These are phyloP conservation scores for Wickerhamiella sergipiensis DNA, from an alignment of 805 yeast genomes.

Conservation along the genomic window DNA sequence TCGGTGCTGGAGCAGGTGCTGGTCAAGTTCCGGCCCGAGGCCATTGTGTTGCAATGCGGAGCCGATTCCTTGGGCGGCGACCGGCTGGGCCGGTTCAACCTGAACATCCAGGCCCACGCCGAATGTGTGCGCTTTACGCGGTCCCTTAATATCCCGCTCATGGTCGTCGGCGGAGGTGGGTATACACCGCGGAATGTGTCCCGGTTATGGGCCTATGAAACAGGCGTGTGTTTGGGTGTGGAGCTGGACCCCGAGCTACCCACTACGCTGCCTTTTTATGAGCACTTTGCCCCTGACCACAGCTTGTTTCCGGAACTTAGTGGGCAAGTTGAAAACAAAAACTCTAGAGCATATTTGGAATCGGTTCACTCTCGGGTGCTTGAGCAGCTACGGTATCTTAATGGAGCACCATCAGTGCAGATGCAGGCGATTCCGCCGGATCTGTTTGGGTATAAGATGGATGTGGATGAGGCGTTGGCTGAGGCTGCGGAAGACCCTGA, in stretches of 20 bases:
- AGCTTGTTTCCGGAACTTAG: slow-evolving; percentile 75
- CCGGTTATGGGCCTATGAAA: slow-evolving; percentile 87
- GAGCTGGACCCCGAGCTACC: slow-evolving; percentile 68
- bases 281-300: slow-evolving; percentile 83
- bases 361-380: slow-evolving; percentile 58
- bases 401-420: slow-evolving; percentile 89
- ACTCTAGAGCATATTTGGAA: slow-evolving; percentile 70
- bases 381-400: slow-evolving; percentile 67
- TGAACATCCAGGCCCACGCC: slow-evolving; percentile 89
- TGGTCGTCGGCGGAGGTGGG: slow-evolving; percentile 97
- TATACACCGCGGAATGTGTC: slow-evolving; percentile 96
- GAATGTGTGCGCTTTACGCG: slow-evolving; percentile 85
- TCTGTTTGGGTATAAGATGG: slow-evolving; percentile 26
- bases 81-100: slow-evolving; percentile 87
- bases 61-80: slow-evolving; percentile 96
- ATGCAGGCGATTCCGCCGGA: slow-evolving; percentile 83
- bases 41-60: slow-evolving; percentile 95
- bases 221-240: slow-evolving; percentile 73
- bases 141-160: slow-evolving; percentile 72
- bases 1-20: slow-evolving; percentile 84
- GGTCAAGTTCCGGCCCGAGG: slow-evolving; percentile 79
- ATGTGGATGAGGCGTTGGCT: slow-evolving; percentile 25
- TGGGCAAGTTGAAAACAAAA: slow-evolving; percentile 72
- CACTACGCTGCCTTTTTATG: slow-evolving; percentile 55
- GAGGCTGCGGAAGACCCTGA: slow-evolving; percentile 20